Percentiles rank a stretch among this genome's conserved stretches.
Evolutionary conservation across 176 grass and related monocot species (phyloP).

Genomic region (barley (Hordeum vulgare)): DNA sequence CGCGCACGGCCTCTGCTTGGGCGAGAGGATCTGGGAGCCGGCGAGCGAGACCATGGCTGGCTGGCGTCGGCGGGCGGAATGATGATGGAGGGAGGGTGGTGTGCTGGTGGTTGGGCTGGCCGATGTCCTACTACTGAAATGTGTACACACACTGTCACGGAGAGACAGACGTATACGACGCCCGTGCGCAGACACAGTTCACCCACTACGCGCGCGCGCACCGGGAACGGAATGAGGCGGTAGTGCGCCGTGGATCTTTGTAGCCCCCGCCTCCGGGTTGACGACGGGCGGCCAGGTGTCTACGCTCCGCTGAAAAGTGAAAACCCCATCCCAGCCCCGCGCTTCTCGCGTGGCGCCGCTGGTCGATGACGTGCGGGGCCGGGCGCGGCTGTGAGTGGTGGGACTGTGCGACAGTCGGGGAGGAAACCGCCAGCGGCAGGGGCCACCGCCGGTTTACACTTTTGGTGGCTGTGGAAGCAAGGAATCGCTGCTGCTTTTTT

Average conservation of each 20-base stretch:
- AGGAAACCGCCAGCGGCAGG: neutral
- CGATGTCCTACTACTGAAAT: neutral
- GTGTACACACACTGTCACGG: neutral
- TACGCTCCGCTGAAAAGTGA: too few relatives aligned
- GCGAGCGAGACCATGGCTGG: slow-evolving; percentile 76
- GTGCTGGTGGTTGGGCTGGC: neutral
- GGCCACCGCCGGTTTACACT: neutral
- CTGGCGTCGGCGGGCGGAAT: neutral
- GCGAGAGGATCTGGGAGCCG: slow-evolving; percentile 63
- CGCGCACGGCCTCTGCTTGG: slow-evolving; percentile 33
- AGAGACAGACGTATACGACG: neutral
- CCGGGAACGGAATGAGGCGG: neutral
- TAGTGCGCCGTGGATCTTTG: slow-evolving; percentile 49
- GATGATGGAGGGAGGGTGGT: slow-evolving; percentile 2
- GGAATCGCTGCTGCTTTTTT: slow-evolving; percentile 22
- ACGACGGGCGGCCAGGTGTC: slow-evolving; percentile 24
- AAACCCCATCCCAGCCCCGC: too few relatives aligned
- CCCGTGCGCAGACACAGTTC: neutral
- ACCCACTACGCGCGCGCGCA: neutral
- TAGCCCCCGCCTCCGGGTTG: slow-evolving; percentile 7
- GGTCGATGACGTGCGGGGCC: neutral
- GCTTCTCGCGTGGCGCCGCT: fast-evolving
- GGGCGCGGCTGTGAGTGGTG: neutral
- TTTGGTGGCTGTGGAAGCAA: slow-evolving; percentile 31
- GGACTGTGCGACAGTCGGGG: neutral